Percentiles rank a stretch among this genome's conserved stretches.
Conservation (phyloP, 345 rosid genomes). For the Eucalyptus lansdowneana region DNA sequence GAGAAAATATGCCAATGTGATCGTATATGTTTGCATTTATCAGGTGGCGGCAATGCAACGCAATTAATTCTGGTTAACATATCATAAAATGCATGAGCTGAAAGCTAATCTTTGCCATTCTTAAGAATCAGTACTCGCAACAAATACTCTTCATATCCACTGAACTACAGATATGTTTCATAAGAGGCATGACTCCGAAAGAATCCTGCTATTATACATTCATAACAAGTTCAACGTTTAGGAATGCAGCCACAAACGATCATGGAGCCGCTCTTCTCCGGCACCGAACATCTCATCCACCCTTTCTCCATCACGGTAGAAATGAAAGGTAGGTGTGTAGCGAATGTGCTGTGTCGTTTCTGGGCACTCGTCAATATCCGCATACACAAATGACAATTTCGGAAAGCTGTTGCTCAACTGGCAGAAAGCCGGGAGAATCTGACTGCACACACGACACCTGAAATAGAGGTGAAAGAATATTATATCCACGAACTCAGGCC, state of each 20-base stretch:
- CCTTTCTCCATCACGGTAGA: slow-evolving; percentile 73
- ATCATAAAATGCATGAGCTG: neutral
- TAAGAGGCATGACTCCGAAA: neutral
- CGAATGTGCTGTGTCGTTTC: slow-evolving; percentile 77
- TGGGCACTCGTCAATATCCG: slow-evolving; percentile 92
- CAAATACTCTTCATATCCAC: neutral
- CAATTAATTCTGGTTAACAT: neutral
- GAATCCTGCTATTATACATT: neutral
- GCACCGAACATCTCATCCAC: slow-evolving; percentile 95
- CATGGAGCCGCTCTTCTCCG: slow-evolving; percentile 81
- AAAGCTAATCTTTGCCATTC: neutral
- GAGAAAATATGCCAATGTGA: neutral
- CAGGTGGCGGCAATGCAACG: neutral
- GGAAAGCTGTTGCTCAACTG: slow-evolving; percentile 57
- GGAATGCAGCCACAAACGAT: slow-evolving; percentile 89
- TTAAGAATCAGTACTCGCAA: neutral
- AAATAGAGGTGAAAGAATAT: neutral
- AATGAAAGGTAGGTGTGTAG: slow-evolving; percentile 87
- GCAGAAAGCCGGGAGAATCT: slow-evolving; percentile 67
- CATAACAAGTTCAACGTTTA: slow-evolving; percentile 10
- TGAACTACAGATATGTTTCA: neutral
- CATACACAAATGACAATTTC: slow-evolving; percentile 55
- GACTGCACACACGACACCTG: slow-evolving; percentile 89
- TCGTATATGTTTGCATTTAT: neutral
- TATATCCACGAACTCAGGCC: neutral